Percentiles rank a stretch among this genome's conserved stretches.
phyloP scores from a whole-genome alignment of 805 yeast species.

The Yarrowia sp. region DNA sequence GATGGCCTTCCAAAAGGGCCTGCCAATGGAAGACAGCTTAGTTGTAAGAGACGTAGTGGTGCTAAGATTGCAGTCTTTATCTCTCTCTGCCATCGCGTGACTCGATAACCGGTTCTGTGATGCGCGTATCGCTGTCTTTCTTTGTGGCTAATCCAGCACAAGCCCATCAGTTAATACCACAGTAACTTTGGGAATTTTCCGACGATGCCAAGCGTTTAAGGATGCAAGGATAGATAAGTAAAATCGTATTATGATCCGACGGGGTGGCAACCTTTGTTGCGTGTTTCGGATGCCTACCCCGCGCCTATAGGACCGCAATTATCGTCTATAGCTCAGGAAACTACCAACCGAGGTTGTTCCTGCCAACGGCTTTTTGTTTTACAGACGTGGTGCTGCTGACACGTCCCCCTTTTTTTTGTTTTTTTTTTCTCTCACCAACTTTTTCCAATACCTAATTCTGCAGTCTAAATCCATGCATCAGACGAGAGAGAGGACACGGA shows the following conservation, averaged over 20 bases:
- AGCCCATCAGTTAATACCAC: constrained; percentile 11
- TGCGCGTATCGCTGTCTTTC: background rate
- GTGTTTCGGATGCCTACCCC: background rate
- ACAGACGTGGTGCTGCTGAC: background rate
- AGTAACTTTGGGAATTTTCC: constrained; percentile 19
- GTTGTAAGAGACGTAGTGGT: background rate
- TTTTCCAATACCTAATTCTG: constrained; percentile 6
- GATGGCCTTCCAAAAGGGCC: constrained; percentile 1
- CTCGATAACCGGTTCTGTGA: background rate
- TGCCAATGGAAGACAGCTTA: background rate
- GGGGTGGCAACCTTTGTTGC: too few relatives aligned
- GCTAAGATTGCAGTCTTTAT: background rate
- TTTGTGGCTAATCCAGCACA: background rate
- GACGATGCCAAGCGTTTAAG: constrained; percentile 3
- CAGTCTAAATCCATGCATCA: constrained; percentile 22
- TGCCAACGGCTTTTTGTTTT: background rate
- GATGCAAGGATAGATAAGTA: constrained; percentile 13
- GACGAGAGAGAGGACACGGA: constrained; percentile 6
- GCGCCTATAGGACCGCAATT: background rate
- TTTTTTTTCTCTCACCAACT: background rate
- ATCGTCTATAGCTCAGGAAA: background rate
- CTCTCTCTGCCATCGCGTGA: constrained; percentile 1
- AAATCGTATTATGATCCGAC: constrained; percentile 20
- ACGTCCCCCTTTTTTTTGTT: background rate
- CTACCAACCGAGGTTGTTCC: background rate